Conservation (phyloP, 2,329 filamentous ascomycete species). For the Penicillium italicum region DNA sequence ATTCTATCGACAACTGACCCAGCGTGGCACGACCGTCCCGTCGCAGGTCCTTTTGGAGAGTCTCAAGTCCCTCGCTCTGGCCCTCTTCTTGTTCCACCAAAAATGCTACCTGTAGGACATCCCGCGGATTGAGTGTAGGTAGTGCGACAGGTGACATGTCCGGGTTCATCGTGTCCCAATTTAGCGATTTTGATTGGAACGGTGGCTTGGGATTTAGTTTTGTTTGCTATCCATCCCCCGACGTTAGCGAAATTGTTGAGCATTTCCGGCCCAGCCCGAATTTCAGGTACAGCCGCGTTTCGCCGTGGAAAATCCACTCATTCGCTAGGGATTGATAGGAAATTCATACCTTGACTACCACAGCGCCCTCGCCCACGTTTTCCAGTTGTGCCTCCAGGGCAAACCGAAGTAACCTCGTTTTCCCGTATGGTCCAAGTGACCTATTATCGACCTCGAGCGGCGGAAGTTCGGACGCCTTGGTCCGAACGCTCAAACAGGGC, state of each 20-base stretch:
- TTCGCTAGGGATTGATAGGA: conserved; percentile 6
- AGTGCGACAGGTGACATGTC: conserved; percentile 31
- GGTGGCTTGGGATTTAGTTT: conserved; percentile 50
- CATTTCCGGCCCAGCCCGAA: background rate
- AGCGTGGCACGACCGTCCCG: conserved; percentile 58
- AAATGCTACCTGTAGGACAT: conserved; percentile 64
- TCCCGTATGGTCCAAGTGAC: conserved; percentile 44
- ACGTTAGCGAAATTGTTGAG: conserved; percentile 5
- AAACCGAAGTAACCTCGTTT: conserved; percentile 52
- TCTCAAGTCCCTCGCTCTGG: conserved; percentile 50
- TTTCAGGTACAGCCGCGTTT: background rate
- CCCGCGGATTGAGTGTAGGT: conserved; percentile 56
- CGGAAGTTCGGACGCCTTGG: conserved; percentile 70
- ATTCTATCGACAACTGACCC: conserved; percentile 79
- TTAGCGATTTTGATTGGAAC: conserved; percentile 54
- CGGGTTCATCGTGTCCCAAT: conserved; percentile 49
- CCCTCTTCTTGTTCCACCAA: conserved; percentile 54
- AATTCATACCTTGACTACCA: conserved; percentile 65
- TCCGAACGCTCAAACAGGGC: conserved; percentile 81
- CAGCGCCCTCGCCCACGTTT: conserved; percentile 80
- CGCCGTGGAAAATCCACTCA: background rate
- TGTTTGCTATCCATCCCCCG: conserved; percentile 39
- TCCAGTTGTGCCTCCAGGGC: conserved; percentile 91
- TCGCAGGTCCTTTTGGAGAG: conserved; percentile 48
- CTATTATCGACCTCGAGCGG: conserved; percentile 46